phyloP scores from a whole-genome alignment of 2,329 filamentous ascomycete genomes.

The Xylariales sp. region DNA sequence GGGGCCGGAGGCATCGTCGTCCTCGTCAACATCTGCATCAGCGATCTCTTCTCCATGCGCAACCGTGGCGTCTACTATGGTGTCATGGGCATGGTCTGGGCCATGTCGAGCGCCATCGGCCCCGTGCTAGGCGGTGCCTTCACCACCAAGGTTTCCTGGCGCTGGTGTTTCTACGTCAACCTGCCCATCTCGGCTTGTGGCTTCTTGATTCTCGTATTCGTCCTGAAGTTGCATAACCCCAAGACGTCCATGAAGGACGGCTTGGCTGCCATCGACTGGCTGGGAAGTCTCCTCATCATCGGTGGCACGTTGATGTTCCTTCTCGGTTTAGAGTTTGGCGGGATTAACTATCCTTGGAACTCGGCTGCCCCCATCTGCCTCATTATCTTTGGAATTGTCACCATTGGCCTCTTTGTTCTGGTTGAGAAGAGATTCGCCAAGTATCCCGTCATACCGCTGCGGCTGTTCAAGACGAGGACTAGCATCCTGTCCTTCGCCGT shows the following conservation, averaged over 20 bases:
- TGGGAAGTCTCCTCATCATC: conserved; percentile 55
- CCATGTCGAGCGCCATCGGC: conserved; percentile 59
- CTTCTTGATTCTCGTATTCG: conserved; percentile 49
- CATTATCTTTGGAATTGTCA: conserved; percentile 66
- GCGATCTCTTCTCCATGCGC: conserved; percentile 50
- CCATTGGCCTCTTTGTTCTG: conserved; percentile 62
- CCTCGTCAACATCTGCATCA: conserved; percentile 55
- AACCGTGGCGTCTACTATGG: conserved; percentile 49
- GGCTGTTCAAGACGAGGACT: conserved; percentile 62
- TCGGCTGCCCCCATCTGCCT: conserved; percentile 74
- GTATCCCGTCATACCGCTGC: conserved; percentile 74
- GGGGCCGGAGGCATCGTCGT: conserved; percentile 55
- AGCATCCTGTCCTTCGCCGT: conserved; percentile 63
- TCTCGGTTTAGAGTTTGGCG: conserved; percentile 81
- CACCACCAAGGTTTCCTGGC: conserved; percentile 57
- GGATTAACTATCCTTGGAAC: conserved; percentile 68
- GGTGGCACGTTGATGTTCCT: conserved; percentile 82
- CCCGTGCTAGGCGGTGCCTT: conserved; percentile 67
- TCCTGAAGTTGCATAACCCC: conserved; percentile 66
- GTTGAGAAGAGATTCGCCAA: conserved; percentile 70
- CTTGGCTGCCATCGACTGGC: conserved; percentile 59
- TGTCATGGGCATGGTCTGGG: conserved; percentile 55
- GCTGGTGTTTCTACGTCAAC: conserved; percentile 70
- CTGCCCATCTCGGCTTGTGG: conserved; percentile 41
- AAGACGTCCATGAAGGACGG: conserved; percentile 59